Base-by-base conservation (phyloP, 2,329 filamentous ascomycete genomes). In the Colletotrichum sidae region DNA sequence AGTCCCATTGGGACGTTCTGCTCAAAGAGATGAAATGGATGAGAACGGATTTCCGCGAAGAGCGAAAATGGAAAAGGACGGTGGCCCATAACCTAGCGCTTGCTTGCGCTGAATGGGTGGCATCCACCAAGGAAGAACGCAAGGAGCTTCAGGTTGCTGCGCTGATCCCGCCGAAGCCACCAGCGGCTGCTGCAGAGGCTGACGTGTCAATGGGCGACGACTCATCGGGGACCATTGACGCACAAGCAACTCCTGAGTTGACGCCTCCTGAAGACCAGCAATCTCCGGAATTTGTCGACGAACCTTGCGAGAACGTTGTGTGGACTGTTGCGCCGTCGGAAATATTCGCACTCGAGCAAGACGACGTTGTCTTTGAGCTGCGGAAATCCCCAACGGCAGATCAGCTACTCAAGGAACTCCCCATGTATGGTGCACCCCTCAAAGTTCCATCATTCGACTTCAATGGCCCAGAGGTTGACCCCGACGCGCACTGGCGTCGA, bases 11-110 rank as follows among this genome's bases (percentile, higher is more conserved):
- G 87, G 96, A 99, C 78, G 86, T 95, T 56, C 77, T 98, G 60
- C 81, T 99, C 38, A 87, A 94, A 70, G 94, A 99, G 80, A 93
- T 95, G 87, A 97, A 94, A 76, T 98, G 95, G 95, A 96, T 99
- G 93, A 88, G 94, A 55, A 97, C 94, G 2, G 96, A 99, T 77
- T 98, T 97, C 73, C 87, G 92, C 55, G 93, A 97, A 77, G 96
- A 98, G 76, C 84, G 93, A 45, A 97, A 97, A 75, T 97, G 94
- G 94, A 98, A 97, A 79, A 89, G 88, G 73, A 87, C 91, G 2
- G 86, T 91, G 41, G 94, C 94, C 6, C 90, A 90, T 64, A 93
- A 90, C 62, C 83, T 97, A 65, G 96, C 94, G 1, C 83, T 90
- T 72, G 92, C 91, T 72, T 98, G 95, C 76, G 92, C 91, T 0